Base-by-base conservation (phyloP, 768 basidiomycete species). In the Cystofilobasidium bisporidii region DNA sequence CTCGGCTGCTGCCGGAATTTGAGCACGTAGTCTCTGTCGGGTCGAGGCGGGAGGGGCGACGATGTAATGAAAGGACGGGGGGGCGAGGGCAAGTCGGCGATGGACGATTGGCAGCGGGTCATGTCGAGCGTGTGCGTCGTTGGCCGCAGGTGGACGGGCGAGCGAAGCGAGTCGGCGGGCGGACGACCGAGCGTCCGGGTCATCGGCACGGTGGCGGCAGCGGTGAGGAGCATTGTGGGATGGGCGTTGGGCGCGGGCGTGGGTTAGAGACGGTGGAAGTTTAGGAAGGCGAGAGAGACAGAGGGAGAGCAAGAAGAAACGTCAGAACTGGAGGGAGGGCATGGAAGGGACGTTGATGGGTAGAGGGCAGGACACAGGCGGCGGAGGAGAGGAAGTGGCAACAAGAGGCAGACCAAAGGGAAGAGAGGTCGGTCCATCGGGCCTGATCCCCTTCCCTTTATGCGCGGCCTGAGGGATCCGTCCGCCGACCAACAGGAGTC, bases 1-100 rank as follows among this genome's bases (percentile, higher is more conserved):
- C 91, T 90, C 3, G 91, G 91, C 77, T 94, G 88, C 76, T 94
- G 91, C 60, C 91, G 82, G 65, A 94, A 86, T 40, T 81, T 84
- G 72, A 94, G 84, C 67, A 91, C 86, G 76, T 93, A 93, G 68
- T 87, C 84, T 76, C 91, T 91, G 78, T 40, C 66, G 71, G 32
- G 26, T 8, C 53, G 48, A 38, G 67, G 33, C 22, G n/a, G 28
- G 12, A 43, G 24, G n/a, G 69, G 63, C 32, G 57, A 33, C 20
- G 64, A 43, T 1, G 68, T 53, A 38, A 65, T 47, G 53, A 61
- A 43, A 26, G 55, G 69, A 43, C 8, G 60, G 48, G n/a, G 59
- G 36, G 30, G 62, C 45, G 61, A 69, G 53, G 18, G 30, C 9
- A 48, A 45, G 64, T 30, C 32, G 64, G 47, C 18, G n/a, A 47